phyloP scores from a whole-genome alignment of 768 basidiomycete species.

The Boletus rubroflammeus region DNA sequence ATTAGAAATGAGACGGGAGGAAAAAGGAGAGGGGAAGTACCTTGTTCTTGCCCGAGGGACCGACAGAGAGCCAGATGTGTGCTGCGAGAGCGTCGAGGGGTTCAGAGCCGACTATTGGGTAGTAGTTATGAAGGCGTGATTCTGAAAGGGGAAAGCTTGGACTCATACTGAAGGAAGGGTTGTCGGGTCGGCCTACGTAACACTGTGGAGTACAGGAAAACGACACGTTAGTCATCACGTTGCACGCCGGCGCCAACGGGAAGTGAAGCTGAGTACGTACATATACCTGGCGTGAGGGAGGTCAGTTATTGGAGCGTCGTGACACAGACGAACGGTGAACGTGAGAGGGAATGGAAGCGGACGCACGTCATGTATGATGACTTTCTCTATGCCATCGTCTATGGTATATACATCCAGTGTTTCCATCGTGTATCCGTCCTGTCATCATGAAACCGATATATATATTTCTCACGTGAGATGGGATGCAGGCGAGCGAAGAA shows the following conservation, averaged over 20 bases:
- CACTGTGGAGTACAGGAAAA: conserved; percentile 42
- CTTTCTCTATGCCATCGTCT: conserved; percentile 45
- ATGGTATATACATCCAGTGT: conserved; percentile 68
- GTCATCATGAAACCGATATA: background rate
- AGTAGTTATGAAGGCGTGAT: background rate
- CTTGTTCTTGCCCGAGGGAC: conserved; percentile 91
- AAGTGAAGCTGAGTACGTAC: conserved; percentile 34
- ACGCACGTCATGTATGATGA: conserved; percentile 52
- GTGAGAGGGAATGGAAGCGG: background rate
- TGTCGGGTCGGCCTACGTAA: conserved; percentile 84
- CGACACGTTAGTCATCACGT: background rate
- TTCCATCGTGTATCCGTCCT: conserved; percentile 92
- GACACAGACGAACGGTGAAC: background rate
- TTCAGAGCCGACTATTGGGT: conserved; percentile 70
- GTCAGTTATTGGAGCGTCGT: background rate
- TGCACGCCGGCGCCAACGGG: too few relatives aligned
- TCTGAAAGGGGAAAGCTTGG: background rate
- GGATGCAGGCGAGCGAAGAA: background rate
- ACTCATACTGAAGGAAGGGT: conserved; percentile 83
- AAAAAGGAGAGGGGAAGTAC: conserved; percentile 33
- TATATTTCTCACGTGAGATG: background rate
- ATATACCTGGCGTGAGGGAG: conserved; percentile 40
- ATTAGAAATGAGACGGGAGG: background rate
- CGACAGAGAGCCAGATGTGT: conserved; percentile 69
- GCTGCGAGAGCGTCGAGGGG: conserved; percentile 64